These are phyloP conservation scores for Sparassis latifolia DNA, from an alignment of 1,284 basidiomycete species.

Conservation along the genomic window DNA sequence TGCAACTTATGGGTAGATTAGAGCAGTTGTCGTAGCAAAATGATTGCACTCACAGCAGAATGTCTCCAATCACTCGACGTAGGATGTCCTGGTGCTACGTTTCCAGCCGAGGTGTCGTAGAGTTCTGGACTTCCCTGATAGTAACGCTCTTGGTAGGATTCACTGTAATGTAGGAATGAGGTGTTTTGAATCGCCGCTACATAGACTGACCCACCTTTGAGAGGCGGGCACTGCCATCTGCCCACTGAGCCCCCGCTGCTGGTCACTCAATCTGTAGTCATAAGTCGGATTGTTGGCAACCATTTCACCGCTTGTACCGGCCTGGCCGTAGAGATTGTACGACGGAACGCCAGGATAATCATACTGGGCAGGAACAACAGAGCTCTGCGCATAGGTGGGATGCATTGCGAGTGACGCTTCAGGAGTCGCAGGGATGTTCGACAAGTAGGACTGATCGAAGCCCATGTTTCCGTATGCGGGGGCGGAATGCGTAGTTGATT, in stretches of 20 bases:
- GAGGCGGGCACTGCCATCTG: slow-evolving; percentile 2
- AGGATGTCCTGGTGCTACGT: too few relatives aligned
- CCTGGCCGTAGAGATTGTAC: slow-evolving; percentile 12
- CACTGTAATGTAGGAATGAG: not conserved
- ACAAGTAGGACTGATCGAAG: not conserved
- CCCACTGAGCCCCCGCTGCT: not conserved
- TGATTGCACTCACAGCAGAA: slow-evolving; percentile 1
- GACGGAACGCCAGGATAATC: slow-evolving; percentile 13
- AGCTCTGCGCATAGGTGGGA: slow-evolving; percentile 4
- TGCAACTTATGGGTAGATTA: not conserved
- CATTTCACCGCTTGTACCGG: not conserved
- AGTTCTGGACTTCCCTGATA: not conserved
- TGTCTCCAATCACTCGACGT: not conserved
- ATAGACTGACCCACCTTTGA: slow-evolving; percentile 4
- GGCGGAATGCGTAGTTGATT: slow-evolving; percentile 3
- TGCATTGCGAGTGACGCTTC: too few relatives aligned
- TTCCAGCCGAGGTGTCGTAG: not conserved
- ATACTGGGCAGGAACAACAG: slow-evolving; percentile 11
- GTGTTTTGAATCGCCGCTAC: too few relatives aligned
- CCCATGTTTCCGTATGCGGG: not conserved
- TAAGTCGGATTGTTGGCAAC: not conserved
- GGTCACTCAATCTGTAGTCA: not conserved
- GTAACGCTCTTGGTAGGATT: slow-evolving; percentile 4
- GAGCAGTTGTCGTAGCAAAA: not conserved
- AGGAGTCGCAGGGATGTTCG: not conserved